These are phyloP conservation scores for Lactifluus volemus DNA, from an alignment of 768 basidiomycete genomes.

Conservation along the genomic window DNA sequence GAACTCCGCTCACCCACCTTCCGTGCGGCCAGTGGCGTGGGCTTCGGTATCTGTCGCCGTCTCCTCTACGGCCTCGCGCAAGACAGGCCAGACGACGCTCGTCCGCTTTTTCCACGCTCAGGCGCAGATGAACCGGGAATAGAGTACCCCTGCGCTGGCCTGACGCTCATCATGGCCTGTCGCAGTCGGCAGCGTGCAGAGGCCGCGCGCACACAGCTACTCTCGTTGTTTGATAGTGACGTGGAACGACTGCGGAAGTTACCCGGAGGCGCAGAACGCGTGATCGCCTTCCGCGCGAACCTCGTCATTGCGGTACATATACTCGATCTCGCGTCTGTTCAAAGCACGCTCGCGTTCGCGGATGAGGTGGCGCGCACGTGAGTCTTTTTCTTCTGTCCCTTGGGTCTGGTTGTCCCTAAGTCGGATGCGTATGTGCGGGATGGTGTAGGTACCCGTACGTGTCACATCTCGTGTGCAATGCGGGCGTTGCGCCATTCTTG, in stretches of 20 bases:
- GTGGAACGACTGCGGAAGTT: conserved; percentile 31
- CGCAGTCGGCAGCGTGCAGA: conserved; percentile 57
- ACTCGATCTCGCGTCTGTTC: conserved; percentile 57
- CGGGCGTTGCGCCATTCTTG: conserved; percentile 56
- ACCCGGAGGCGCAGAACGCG: conserved; percentile 41
- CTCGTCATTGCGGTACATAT: conserved; percentile 50
- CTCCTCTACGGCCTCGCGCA: conserved; percentile 61
- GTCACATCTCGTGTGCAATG: conserved; percentile 75
- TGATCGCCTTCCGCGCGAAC: conserved; percentile 48
- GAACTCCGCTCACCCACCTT: neutral
- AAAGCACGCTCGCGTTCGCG: conserved; percentile 55
- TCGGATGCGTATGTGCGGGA: neutral
- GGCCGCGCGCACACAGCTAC: conserved; percentile 47
- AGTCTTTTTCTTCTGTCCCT: conserved; percentile 17
- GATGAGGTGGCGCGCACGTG: conserved; percentile 47
- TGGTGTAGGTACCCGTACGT: conserved; percentile 61
- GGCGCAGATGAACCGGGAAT: conserved; percentile 13
- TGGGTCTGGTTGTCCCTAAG: no score
- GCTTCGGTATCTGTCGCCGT: conserved; percentile 76
- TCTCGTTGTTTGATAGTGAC: conserved; percentile 44
- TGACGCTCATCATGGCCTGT: conserved; percentile 78
- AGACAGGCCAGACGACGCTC: conserved; percentile 40
- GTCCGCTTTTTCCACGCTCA: conserved; percentile 33
- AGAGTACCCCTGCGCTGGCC: conserved; percentile 35
- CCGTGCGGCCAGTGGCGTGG: conserved; percentile 54